Conservation (phyloP, 352 stramenopile species). For the Elongisporangium undulatum region DNA sequence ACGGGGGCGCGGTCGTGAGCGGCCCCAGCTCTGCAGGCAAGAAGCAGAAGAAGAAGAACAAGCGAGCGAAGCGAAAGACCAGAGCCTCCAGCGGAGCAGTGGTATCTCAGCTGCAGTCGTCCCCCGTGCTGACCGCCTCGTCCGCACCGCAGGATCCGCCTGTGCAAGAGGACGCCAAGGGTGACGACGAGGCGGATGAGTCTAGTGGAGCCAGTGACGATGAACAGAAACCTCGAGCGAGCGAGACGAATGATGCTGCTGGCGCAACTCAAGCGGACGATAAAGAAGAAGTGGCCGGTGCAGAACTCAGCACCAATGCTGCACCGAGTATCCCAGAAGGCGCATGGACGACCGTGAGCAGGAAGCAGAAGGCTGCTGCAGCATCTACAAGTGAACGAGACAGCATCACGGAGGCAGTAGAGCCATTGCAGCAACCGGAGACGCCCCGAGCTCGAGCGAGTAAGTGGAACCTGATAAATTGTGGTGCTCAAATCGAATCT, state of each 20-base stretch:
- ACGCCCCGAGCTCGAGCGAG: background rate
- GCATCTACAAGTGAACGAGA: background rate
- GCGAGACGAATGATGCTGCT: background rate
- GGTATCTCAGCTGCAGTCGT: slow-evolving; percentile 12
- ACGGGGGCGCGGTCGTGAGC: slow-evolving; percentile 2
- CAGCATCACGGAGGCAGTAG: background rate
- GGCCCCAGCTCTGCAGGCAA: slow-evolving; percentile 15
- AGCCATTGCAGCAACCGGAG: background rate
- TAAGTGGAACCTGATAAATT: background rate
- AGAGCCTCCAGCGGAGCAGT: background rate
- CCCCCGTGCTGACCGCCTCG: background rate
- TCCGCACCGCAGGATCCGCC: background rate
- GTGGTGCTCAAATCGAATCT: background rate
- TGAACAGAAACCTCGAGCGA: slow-evolving; percentile 5
- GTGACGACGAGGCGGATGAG: background rate
- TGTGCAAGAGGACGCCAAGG: background rate
- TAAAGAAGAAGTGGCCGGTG: background rate
- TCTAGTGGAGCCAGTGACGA: slow-evolving; percentile 12
- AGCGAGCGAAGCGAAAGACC: slow-evolving; percentile 62
- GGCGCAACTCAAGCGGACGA: slow-evolving; percentile 3
- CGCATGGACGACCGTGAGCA: slow-evolving; percentile 73
- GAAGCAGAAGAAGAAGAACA: slow-evolving; percentile 72
- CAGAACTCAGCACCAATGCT: background rate
- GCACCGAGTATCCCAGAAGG: slow-evolving; percentile 11
- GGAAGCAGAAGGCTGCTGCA: slow-evolving; percentile 39